Base-by-base conservation (phyloP, 2,329 filamentous ascomycete genomes). In the Phyllosticta citriasiana region DNA sequence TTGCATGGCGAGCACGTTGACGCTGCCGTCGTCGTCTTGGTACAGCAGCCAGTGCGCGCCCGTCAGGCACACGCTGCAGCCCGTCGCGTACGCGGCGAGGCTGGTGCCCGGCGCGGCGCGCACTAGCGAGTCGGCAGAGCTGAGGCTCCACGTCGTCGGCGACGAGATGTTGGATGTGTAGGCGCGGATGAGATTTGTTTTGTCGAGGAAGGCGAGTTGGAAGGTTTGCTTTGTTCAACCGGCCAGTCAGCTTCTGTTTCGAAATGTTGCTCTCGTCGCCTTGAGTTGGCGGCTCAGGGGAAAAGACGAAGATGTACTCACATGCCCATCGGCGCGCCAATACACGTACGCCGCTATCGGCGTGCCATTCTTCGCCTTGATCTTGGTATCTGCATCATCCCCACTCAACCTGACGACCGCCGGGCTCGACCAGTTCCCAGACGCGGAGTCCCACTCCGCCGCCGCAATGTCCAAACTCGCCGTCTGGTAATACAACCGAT, bases 51-150 rank as follows among this genome's bases (percentile, higher is more conserved):
- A 47, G 2, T 47, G 40, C n/a, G 40, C 40, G 16, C 40, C 40
- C 14, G 6, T n/a, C 14, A 47, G 40, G 40, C 40, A 47, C 14
- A 47, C n/a, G 40, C 14, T n/a, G 40, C 40, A 47, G 40, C 40
- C 40, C 16, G 40, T 47, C 6, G 14, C 55, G 4, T 47, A 47
- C 6, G 14, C 40, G 12, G 40, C 14, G 14, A 47, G 40, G 40
- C 40, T 47, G 14, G 14, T 47, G 14, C 33, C 30, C 22, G 73
- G 66, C 0, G 78, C 78, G 57, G 81, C 79, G 61, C 81, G 77
- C 62, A 90, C 86, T 0, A 92, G 79, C 87, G 87, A 91, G 68
- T 93, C 89, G 0, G 85, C 86, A 0, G 86, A 87, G n/a, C 82
- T 86, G 65, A 93, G 82, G 25, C 89, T 83, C 10, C 89, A 76